These are phyloP conservation scores for Boehmeria nivea DNA, from an alignment of 306 rosid species.

Conservation along the genomic window DNA sequence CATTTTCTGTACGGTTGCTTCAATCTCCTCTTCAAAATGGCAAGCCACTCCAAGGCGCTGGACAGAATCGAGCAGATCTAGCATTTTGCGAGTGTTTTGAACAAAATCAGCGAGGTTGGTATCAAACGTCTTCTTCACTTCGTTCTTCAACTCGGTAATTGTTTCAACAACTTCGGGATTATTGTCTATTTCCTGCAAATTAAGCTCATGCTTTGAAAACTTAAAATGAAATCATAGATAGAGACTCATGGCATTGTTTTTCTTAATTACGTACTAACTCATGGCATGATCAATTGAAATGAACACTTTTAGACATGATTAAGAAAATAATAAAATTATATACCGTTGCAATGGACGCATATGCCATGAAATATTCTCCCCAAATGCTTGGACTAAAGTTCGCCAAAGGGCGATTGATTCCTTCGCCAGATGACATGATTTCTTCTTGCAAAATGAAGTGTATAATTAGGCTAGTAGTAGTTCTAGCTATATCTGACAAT, in stretches of 20 bases:
- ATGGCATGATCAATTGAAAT: too few relatives aligned
- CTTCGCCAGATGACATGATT: too few relatives aligned
- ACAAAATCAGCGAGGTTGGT: not conserved
- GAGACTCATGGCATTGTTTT: too few relatives aligned
- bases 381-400: constrained; percentile 23
- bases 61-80: constrained; percentile 27
- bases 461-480: too few relatives aligned
- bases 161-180: not conserved
- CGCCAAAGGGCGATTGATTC: too few relatives aligned
- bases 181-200: constrained; percentile 2
- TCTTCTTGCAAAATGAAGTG: too few relatives aligned
- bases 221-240: not conserved
- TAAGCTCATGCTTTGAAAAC: too few relatives aligned
- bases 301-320: too few relatives aligned
- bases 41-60: constrained; percentile 21
- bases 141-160: constrained; percentile 20
- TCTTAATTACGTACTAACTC: too few relatives aligned
- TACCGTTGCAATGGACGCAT: not conserved
- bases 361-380: constrained; percentile 20
- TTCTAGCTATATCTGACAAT: too few relatives aligned
- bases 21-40: constrained; percentile 37
- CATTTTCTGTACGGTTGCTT: constrained; percentile 15
- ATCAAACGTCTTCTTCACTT: constrained; percentile 18
- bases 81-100: not conserved
- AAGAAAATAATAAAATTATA: not conserved